Evolutionary conservation across 352 stramenopile species (phyloP).

Genomic region (Phytophthora cajani): DNA sequence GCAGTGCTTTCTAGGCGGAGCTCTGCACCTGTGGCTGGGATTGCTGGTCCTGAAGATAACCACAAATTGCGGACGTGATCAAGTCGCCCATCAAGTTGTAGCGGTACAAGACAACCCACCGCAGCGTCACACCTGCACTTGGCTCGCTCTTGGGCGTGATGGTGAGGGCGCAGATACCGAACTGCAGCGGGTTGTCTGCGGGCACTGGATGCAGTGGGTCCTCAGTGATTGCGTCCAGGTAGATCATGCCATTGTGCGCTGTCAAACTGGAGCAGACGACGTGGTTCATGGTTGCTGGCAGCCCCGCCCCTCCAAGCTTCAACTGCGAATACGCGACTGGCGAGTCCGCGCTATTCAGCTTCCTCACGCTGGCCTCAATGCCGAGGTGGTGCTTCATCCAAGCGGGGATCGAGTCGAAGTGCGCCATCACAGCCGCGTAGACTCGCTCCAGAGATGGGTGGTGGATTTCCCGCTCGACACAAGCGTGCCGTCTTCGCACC

Average conservation of each 20-base stretch:
- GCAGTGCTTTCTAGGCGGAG: neutral
- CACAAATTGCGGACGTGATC: constrained; percentile 34
- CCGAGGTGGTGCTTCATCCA: constrained; percentile 32
- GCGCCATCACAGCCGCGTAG: constrained; percentile 20
- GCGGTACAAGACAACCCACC: constrained; percentile 32
- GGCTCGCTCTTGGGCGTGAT: constrained; percentile 28
- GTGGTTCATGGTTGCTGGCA: neutral
- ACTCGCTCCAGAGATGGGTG: constrained; percentile 23
- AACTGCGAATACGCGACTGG: too few species aligned
- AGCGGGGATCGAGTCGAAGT: constrained; percentile 17
- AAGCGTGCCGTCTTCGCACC: constrained; percentile 18
- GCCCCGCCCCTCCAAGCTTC: constrained; percentile 2
- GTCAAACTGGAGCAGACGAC: constrained; percentile 18
- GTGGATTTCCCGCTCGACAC: constrained; percentile 29
- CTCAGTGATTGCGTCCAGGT: constrained; percentile 14
- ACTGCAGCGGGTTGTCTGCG: neutral
- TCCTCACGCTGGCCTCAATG: constrained; percentile 4
- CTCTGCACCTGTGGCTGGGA: too few species aligned
- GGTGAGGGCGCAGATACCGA: constrained; percentile 26
- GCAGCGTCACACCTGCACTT: constrained; percentile 26
- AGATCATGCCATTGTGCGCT: constrained; percentile 9
- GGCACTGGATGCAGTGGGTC: constrained; percentile 15
- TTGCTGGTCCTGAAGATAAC: constrained; percentile 25
- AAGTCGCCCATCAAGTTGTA: constrained; percentile 44
- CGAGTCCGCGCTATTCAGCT: constrained; percentile 15